Percentiles rank a stretch among this genome's conserved stretches.
Evolutionary conservation across 805 yeast genomes (phyloP).

Genomic region (Sporopachydermia quercuum): DNA sequence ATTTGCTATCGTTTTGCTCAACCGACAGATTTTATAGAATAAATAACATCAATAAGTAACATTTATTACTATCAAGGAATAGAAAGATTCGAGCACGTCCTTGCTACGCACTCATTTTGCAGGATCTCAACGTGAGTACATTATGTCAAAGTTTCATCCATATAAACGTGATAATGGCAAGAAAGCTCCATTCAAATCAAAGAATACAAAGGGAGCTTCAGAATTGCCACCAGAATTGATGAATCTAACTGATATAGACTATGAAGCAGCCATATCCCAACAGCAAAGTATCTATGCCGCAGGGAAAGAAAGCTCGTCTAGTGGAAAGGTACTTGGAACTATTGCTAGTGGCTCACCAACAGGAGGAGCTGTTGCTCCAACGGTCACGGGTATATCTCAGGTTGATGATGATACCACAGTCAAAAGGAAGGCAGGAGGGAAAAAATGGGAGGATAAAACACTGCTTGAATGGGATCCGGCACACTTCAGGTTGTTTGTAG

Average conservation of each 20-base stretch:
- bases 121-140: too few species aligned
- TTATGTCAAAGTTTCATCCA: constrained; percentile 1
- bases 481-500: constrained; percentile 61
- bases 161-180: not conserved
- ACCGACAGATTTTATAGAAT: too few species aligned
- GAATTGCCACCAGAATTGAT: constrained; percentile 1
- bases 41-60: too few species aligned
- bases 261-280: constrained; percentile 7
- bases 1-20: too few species aligned
- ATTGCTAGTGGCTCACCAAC: not conserved
- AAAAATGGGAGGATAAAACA: constrained; percentile 31
- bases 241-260: constrained; percentile 5
- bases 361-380: not conserved
- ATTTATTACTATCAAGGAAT: too few species aligned
- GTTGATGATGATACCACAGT: constrained; percentile 19
- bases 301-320: too few species aligned
- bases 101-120: too few species aligned
- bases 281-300: constrained; percentile 10
- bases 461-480: constrained; percentile 52
- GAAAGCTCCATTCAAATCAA: not conserved
- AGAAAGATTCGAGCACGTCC: too few species aligned
- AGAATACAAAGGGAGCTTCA: not conserved
- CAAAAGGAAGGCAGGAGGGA: constrained; percentile 30
- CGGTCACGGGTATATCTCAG: not conserved
- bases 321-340: not conserved